phyloP scores from a whole-genome alignment of 2,329 filamentous ascomycete genomes.

The Claviceps arundinis region DNA sequence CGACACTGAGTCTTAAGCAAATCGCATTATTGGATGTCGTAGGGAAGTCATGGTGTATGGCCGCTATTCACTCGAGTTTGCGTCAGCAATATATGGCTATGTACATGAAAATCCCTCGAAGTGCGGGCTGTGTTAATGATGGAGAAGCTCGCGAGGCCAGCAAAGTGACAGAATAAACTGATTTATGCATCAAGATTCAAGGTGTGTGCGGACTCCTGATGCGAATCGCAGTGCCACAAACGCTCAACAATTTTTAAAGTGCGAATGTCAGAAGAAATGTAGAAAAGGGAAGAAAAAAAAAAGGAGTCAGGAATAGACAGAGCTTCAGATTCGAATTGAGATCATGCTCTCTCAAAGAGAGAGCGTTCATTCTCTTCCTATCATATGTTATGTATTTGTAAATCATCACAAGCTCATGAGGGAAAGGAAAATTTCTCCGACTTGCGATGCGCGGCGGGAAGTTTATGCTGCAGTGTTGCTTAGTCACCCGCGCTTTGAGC shows the following conservation, averaged over 20 bases:
- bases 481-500: not conserved
- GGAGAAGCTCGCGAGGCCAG: too few relatives aligned
- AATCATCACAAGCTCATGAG: slow-evolving; percentile 48
- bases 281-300: not conserved
- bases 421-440: slow-evolving; percentile 11
- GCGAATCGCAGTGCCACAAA: too few relatives aligned
- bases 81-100: too few relatives aligned
- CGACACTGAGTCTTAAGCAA: too few relatives aligned
- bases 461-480: not conserved
- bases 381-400: slow-evolving; percentile 37
- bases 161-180: too few relatives aligned
- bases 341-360: slow-evolving; percentile 42
- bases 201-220: too few relatives aligned
- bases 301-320: not conserved
- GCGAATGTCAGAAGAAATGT: not conserved
- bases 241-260: not conserved
- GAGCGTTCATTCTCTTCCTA: slow-evolving; percentile 57
- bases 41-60: too few relatives aligned
- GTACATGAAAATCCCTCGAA: too few relatives aligned
- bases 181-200: too few relatives aligned
- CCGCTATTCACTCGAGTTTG: too few relatives aligned
- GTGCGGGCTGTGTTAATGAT: too few relatives aligned
- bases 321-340: slow-evolving; percentile 52
- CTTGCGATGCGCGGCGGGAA: not conserved
- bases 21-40: too few relatives aligned